phyloP scores from a whole-genome alignment of 306 rosid species.

The Sechiopsis laciniata region DNA sequence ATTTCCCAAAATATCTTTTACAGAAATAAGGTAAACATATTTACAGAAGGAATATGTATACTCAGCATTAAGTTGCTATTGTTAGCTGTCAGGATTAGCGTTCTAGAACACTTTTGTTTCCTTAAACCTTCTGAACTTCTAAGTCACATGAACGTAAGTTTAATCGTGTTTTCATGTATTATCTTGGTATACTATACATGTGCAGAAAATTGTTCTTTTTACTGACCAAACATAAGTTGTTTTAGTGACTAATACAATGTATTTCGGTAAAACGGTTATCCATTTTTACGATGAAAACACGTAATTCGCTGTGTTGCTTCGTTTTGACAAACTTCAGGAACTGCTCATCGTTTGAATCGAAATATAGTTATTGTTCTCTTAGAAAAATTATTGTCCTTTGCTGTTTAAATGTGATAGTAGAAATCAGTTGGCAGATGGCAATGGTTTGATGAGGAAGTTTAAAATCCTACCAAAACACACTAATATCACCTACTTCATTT shows the following conservation, averaged over 20 bases:
- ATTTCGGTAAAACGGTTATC: background rate
- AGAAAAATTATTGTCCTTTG: background rate
- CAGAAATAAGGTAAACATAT: background rate
- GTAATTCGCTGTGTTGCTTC: background rate
- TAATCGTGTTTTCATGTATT: background rate
- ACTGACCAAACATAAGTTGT: background rate
- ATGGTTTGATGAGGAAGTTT: slow-evolving; percentile 6
- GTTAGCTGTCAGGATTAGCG: background rate
- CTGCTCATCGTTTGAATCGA: background rate
- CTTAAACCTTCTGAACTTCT: background rate
- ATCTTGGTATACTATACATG: background rate
- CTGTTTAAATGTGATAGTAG: background rate
- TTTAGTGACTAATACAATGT: background rate
- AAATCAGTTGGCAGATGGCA: background rate
- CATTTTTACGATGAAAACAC: background rate
- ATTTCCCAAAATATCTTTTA: background rate
- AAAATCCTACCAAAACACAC: background rate
- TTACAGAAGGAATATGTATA: background rate
- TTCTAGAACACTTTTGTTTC: slow-evolving; percentile 2
- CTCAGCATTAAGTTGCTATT: background rate
- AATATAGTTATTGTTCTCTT: background rate
- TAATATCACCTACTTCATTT: background rate
- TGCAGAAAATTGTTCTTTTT: background rate
- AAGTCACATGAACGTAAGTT: background rate
- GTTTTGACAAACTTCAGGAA: background rate